These are phyloP conservation scores for Chrysophaeum taylorii DNA, from an alignment of 352 stramenopile species.

Conservation along the genomic window DNA sequence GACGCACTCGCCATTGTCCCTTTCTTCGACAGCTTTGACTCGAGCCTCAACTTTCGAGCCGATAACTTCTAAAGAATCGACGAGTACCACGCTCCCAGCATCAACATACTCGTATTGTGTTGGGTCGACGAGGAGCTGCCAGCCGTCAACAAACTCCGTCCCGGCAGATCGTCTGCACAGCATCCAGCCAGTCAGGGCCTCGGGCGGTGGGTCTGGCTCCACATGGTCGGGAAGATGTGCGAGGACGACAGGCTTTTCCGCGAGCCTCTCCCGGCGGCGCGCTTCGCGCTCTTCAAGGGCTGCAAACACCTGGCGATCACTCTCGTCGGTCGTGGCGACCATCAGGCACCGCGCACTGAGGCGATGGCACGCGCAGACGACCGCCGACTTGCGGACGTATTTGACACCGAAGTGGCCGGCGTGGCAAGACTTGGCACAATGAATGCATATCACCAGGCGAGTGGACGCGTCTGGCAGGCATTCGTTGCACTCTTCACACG, in stretches of 20 bases:
- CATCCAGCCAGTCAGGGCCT: conserved; percentile 11
- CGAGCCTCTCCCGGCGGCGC: background rate
- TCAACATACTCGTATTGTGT: background rate
- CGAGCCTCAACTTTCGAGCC: background rate
- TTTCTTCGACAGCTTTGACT: background rate
- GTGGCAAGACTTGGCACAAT: conserved; percentile 10
- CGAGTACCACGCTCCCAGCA: background rate
- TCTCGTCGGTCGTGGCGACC: too few species aligned
- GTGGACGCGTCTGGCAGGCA: too few species aligned
- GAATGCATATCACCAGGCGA: background rate
- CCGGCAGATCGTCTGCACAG: conserved; percentile 9
- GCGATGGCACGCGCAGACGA: conserved; percentile 3
- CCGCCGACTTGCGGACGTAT: background rate
- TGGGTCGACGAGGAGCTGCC: conserved; percentile 23
- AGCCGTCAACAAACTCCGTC: conserved; percentile 9
- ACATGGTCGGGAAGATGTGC: background rate
- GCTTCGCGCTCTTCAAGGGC: too few species aligned
- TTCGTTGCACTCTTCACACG: background rate
- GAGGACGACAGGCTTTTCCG: background rate
- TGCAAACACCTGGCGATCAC: too few species aligned
- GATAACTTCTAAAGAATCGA: background rate
- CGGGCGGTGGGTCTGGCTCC: conserved; percentile 5
- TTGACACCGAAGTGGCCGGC: background rate
- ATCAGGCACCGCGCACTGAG: too few species aligned
- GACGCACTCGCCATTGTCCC: background rate